Base-by-base conservation (phyloP, 805 yeast species). In the Allodekkera sacchari region DNA sequence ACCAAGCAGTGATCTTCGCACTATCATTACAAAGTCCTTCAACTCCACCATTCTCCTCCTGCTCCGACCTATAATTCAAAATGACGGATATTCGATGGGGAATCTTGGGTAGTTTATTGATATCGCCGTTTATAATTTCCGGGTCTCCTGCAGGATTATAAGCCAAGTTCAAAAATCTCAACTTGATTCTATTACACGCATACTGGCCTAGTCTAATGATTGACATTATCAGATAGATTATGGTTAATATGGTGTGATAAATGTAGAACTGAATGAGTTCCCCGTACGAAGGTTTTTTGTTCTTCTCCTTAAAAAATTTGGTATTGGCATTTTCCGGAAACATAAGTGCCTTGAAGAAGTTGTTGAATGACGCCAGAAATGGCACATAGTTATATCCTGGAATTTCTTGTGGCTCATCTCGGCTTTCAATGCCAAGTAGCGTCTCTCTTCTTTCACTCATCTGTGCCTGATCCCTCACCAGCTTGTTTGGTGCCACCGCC, bases 31-130 rank as follows among this genome's bases (percentile, higher is more conserved):
- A 64, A 26, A 89, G 62, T 0, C 94, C 95, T 38, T 79, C 83
- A 26, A 80, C 55, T 3, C 96, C 96, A 20, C 95, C 95, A 37
- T 87, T 89, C 45, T 84, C 94, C 44, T 78, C 89, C 39, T 80
- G 83, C 36, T 76, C 85, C 18, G 78, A 69, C 48, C 76, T 77
- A 50, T 77, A 68, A 43, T 73, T 77, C 35, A 92, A 58, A n/a
- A 89, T 75, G 14, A 83, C 75, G 7, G 94, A 80, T 15, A 92
- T 47, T 30, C 82, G 68, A 41, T 66, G 70, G 3, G 98, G 98
- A 16, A 85, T 68, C 55, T 92, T 92, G 26, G 67, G 51, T 34
- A 89, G 60, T 45, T 74, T 72, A 38, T 63, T 63, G 22, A 85
- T 85, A 57, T 89, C 97, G 39, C 79, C 78, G 42, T 94, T 74